Evolutionary conservation across 129 eudicot species (phyloP).

Genomic region (Solidago caesia): DNA sequence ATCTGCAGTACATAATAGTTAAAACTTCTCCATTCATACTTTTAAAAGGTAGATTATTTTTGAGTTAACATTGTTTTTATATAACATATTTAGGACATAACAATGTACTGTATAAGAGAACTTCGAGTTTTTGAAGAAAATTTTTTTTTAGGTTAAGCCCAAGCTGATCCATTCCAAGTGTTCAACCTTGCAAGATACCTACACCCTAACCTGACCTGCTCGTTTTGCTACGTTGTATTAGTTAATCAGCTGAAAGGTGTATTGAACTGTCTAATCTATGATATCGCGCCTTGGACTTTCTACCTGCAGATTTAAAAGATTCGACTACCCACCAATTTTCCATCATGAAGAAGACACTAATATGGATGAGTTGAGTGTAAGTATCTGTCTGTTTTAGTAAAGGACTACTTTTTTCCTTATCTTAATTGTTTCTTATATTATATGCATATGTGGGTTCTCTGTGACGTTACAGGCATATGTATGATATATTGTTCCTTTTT

Average conservation of each 20-base stretch:
- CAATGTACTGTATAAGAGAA: no score
- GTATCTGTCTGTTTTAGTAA: conserved; percentile 24
- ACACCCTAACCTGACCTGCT: no score
- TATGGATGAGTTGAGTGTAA: conserved; percentile 84
- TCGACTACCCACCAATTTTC: conserved; percentile 91
- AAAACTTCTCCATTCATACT: no score
- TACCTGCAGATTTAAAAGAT: conserved; percentile 77
- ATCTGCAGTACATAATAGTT: no score
- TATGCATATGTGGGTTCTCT: not conserved
- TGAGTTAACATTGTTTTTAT: no score
- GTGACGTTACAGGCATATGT: not conserved
- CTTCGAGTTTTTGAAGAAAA: no score
- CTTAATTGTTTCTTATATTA: conserved; percentile 4
- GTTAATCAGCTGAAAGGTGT: not conserved
- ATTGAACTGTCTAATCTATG: conserved; percentile 8
- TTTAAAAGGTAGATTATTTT: no score
- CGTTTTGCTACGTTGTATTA: not conserved
- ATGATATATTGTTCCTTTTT: not conserved
- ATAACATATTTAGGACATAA: no score
- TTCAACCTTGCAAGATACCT: no score
- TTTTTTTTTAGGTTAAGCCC: no score
- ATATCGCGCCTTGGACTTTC: conserved; percentile 4
- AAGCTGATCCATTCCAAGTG: no score
- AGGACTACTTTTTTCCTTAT: not conserved
- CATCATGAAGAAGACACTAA: conserved; percentile 82